A percentile compares a stretch with the other conserved stretches of the same genome.
Evolutionary conservation across 148 eudicot species (phyloP).

Genomic region (Polygonum aviculare): DNA sequence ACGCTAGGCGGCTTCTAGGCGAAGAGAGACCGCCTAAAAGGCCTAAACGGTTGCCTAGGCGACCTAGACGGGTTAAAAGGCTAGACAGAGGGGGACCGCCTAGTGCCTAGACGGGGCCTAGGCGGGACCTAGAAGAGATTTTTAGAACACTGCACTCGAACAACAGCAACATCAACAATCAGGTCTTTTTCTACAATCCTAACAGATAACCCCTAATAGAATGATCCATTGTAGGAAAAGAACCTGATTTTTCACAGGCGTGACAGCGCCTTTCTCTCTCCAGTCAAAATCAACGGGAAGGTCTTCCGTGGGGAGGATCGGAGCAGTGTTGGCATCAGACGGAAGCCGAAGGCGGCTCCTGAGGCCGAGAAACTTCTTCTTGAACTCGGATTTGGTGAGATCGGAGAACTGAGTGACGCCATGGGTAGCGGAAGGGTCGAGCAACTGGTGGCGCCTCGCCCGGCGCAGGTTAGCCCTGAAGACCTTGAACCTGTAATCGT

Average conservation of each 20-base stretch:
- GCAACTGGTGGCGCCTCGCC: conserved; percentile 39
- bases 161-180: neutral
- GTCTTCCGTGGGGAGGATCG: conserved; percentile 36
- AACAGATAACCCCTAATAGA: neutral
- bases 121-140: too few relatives aligned
- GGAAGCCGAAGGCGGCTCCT: conserved; percentile 29
- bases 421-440: conserved; percentile 50
- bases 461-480: conserved; percentile 48
- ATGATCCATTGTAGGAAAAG: neutral
- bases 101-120: too few relatives aligned
- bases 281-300: conserved; percentile 49
- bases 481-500: conserved; percentile 47
- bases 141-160: too few relatives aligned
- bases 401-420: conserved; percentile 68
- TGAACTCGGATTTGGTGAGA: conserved; percentile 42
- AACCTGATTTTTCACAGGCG: conserved; percentile 60
- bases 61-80: too few relatives aligned
- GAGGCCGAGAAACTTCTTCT: conserved; percentile 30
- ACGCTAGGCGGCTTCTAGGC: too few relatives aligned
- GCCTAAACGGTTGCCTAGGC: too few relatives aligned
- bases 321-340: conserved; percentile 41
- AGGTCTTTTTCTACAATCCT: neutral
- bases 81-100: too few relatives aligned
- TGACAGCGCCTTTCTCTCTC: conserved; percentile 56
- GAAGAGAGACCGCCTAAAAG: too few relatives aligned